phyloP scores from a whole-genome alignment of 495 filamentous ascomycete genomes.

The Extremus antarcticus region DNA sequence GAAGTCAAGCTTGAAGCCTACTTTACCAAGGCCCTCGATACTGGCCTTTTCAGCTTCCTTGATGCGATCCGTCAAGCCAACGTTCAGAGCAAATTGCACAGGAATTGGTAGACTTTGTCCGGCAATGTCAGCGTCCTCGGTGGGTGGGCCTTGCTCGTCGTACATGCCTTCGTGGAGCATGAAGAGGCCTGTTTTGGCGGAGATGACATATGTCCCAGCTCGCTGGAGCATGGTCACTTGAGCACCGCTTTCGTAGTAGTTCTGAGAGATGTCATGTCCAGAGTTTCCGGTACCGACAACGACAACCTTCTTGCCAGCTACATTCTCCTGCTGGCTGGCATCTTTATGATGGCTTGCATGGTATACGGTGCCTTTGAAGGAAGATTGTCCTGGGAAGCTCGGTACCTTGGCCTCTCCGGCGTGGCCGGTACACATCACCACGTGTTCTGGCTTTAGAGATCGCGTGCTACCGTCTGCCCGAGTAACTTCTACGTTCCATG shows the following conservation, averaged over 20 bases:
- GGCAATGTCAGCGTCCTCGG: conserved; percentile 54
- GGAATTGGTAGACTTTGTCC: conserved; percentile 45
- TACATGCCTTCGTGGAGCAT: conserved; percentile 50
- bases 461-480: conserved; percentile 46
- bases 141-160: conserved; percentile 47
- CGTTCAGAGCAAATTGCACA: conserved; percentile 46
- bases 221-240: conserved; percentile 80
- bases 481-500: conserved; percentile 51
- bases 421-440: conserved; percentile 64
- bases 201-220: conserved; percentile 60
- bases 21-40: conserved; percentile 50
- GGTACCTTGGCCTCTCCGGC: conserved; percentile 60
- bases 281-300: conserved; percentile 77
- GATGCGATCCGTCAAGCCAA: conserved; percentile 40
- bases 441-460: conserved; percentile 50
- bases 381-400: conserved; percentile 47
- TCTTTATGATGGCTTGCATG: conserved; percentile 56
- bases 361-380: conserved; percentile 48
- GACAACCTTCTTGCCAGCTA: conserved; percentile 54
- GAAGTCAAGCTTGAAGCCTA: conserved; percentile 58
- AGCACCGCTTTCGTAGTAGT: conserved; percentile 69
- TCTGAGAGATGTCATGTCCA: conserved; percentile 71
- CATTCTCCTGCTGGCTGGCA: conserved; percentile 32
- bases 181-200: conserved; percentile 42
- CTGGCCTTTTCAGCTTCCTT: conserved; percentile 41